Percentiles rank a stretch among this genome's conserved stretches.
Conservation (phyloP, 345 rosid species). For the Moricandia arvensis region DNA sequence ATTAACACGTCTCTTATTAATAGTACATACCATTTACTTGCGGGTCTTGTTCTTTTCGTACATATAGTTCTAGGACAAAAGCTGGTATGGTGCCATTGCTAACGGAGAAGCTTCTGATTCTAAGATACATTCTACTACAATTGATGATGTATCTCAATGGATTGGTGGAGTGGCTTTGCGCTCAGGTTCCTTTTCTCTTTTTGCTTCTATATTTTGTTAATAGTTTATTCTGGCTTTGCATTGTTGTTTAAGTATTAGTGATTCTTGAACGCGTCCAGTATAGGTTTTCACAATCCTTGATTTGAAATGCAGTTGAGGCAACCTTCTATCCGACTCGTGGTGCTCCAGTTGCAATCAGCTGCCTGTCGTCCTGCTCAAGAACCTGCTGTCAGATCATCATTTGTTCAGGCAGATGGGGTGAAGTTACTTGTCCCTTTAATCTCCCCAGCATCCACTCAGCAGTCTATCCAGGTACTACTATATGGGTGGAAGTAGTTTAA, state of each 20-base stretch:
- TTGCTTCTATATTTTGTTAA: slow-evolving; percentile 2
- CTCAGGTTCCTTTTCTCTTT: slow-evolving; percentile 56
- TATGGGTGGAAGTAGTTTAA: background rate
- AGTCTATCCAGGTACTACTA: slow-evolving; percentile 78
- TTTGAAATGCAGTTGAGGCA: slow-evolving; percentile 64
- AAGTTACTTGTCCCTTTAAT: slow-evolving; percentile 82
- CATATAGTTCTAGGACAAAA: slow-evolving; percentile 70
- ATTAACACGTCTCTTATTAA: background rate
- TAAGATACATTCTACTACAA: slow-evolving; percentile 54
- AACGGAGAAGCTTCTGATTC: slow-evolving; percentile 73
- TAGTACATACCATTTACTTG: slow-evolving; percentile 9
- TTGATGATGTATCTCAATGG: slow-evolving; percentile 86
- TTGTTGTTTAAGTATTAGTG: slow-evolving; percentile 11
- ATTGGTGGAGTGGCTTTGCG: slow-evolving; percentile 93
- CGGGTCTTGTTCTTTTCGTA: slow-evolving; percentile 13
- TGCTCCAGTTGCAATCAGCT: slow-evolving; percentile 69
- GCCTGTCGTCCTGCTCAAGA: slow-evolving; percentile 81
- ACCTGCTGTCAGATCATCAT: slow-evolving; percentile 83
- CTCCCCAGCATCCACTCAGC: slow-evolving; percentile 96
- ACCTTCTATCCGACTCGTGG: slow-evolving; percentile 84
- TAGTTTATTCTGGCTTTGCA: slow-evolving; percentile 8
- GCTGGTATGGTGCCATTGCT: slow-evolving; percentile 30
- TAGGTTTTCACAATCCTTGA: slow-evolving; percentile 26
- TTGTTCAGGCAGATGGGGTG: slow-evolving; percentile 89
- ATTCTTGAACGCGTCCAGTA: background rate